These are phyloP conservation scores for Choanephora cucurbitarum DNA, from an alignment of 371 early-diverging fungal genomes.

Conservation along the genomic window DNA sequence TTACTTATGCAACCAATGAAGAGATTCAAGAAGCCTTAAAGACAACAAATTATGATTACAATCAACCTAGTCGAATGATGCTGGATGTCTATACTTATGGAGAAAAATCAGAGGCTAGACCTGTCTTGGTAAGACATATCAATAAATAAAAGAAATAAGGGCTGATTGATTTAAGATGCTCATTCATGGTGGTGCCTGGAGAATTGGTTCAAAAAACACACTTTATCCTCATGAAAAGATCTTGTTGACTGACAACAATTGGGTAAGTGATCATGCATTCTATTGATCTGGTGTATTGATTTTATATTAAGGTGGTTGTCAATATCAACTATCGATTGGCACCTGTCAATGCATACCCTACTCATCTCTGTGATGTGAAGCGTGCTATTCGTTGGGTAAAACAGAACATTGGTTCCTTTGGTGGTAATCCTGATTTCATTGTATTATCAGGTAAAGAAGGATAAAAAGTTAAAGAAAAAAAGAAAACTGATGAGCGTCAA, in stretches of 20 bases:
- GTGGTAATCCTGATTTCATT: slow-evolving; percentile 72
- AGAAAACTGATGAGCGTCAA: not conserved
- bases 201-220: slow-evolving; percentile 47
- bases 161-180: too few species aligned
- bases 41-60: slow-evolving; percentile 23
- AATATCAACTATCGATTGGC: slow-evolving; percentile 67
- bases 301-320: slow-evolving; percentile 73
- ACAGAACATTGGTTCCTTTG: slow-evolving; percentile 59
- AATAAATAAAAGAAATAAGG: too few species aligned
- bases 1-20: slow-evolving; percentile 58
- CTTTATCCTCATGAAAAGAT: slow-evolving; percentile 46
- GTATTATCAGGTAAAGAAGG: slow-evolving; percentile 51
- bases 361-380: slow-evolving; percentile 72
- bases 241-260: slow-evolving; percentile 32
- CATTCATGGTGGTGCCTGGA: slow-evolving; percentile 71
- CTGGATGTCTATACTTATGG: slow-evolving; percentile 41
- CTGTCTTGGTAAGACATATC: slow-evolving; percentile 42
- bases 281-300: too few species aligned
- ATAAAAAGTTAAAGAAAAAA: not conserved
- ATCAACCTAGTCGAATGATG: slow-evolving; percentile 39
- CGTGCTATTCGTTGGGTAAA: slow-evolving; percentile 75
- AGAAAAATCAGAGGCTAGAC: slow-evolving; percentile 28
- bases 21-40: slow-evolving; percentile 50
- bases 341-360: slow-evolving; percentile 58
- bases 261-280: slow-evolving; percentile 35